Evolutionary conservation across 2,329 filamentous ascomycete genomes (phyloP).

Genomic region (Gnomoniopsis smithogilvyi): DNA sequence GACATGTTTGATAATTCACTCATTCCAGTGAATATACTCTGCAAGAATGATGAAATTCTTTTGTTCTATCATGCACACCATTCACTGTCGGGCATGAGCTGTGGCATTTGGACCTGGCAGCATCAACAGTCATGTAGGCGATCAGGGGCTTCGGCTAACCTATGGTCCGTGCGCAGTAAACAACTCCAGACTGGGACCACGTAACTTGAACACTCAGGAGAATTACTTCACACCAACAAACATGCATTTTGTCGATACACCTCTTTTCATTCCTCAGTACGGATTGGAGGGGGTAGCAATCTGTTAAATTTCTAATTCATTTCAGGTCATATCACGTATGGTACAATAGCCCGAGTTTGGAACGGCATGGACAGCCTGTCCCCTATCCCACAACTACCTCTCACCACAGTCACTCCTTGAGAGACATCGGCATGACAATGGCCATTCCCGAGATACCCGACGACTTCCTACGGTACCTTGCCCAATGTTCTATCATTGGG

Average conservation of each 20-base stretch:
- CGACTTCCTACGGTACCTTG: neutral
- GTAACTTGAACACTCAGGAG: neutral
- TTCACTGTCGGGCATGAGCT: neutral
- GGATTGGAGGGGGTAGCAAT: too few species aligned
- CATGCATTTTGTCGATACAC: too few species aligned
- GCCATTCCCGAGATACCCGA: neutral
- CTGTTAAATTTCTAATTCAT: too few species aligned
- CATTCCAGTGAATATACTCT: too few species aligned
- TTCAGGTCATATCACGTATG: too few species aligned
- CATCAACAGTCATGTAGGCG: neutral
- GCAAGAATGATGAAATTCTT: too few species aligned
- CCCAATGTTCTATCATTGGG: neutral
- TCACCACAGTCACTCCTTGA: neutral
- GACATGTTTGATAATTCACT: too few species aligned
- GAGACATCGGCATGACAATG: neutral
- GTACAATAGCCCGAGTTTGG: neutral
- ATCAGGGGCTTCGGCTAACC: neutral
- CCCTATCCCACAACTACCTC: neutral
- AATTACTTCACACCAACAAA: too few species aligned
- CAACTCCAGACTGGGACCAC: neutral
- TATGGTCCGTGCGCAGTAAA: neutral
- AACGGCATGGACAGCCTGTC: neutral
- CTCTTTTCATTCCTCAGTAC: too few species aligned
- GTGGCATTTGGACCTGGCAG: neutral
- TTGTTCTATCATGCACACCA: neutral